Percentiles rank a stretch among this genome's conserved stretches.
These are phyloP conservation scores for Nakazawaea siamensis DNA, from an alignment of 805 yeast species.

Conservation along the genomic window DNA sequence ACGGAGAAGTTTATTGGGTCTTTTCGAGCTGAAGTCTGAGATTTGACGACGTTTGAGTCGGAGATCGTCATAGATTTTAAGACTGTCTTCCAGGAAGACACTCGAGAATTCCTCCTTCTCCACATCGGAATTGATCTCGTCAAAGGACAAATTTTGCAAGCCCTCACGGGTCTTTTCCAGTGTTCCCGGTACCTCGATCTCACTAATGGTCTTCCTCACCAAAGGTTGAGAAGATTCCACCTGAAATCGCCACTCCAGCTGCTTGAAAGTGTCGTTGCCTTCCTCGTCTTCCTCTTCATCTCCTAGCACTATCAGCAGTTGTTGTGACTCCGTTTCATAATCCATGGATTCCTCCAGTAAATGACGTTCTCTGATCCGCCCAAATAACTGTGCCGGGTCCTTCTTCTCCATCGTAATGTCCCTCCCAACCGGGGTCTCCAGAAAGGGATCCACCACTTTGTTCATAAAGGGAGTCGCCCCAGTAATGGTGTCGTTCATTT, in stretches of 20 bases:
- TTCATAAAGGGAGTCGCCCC: constrained; percentile 7
- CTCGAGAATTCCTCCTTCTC: constrained; percentile 25
- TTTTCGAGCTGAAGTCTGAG: background rate
- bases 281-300: constrained; percentile 1
- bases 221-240: background rate
- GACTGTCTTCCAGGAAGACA: constrained; percentile 8
- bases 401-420: too few relatives aligned
- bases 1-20: background rate
- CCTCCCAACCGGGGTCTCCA: constrained; percentile 7
- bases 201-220: background rate
- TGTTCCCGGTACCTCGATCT: constrained; percentile 15
- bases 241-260: background rate
- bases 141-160: too few relatives aligned
- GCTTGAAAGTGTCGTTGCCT: background rate
- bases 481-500: background rate
- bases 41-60: constrained; percentile 4
- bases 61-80: constrained; percentile 3
- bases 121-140: too few relatives aligned
- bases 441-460: constrained; percentile 7
- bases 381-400: too few relatives aligned
- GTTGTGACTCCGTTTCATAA: constrained; percentile 5
- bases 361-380: background rate
- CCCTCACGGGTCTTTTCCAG: too few relatives aligned
- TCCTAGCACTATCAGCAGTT: constrained; percentile 17
- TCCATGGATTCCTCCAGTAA: background rate